Evolutionary conservation across 176 grass and related monocot genomes (phyloP), one percentile per base, ranked within the genome.

Genomic region (Eragrostis curvula): DNA sequence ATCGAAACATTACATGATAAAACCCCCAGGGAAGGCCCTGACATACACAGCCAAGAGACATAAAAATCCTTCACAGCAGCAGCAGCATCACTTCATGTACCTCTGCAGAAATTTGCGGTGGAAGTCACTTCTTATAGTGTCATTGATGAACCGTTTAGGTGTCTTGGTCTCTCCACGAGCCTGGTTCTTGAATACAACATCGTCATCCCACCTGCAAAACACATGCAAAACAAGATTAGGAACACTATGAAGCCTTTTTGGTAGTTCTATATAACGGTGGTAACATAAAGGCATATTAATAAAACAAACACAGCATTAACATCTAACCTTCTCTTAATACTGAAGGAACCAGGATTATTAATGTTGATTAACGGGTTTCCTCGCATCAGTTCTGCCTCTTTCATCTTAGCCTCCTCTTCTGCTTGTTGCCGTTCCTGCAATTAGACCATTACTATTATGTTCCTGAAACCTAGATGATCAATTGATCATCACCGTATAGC

Each of bases 61-160:
- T 20, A 67, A 44, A 18, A 9, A 8, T 21, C 30, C 44, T 27
- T 5, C 59, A 15, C 49, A 74, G 40, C 67, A 13, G 17, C 4
- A 17, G 32, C 59, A 40, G 36, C 52, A 74, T 94, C 84, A 98
- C 71, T 99, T 99, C 93, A 99, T 96, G 87, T 99, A 99, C 67
- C 92, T 92, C 47, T 99, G 91, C 89, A 99, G 73, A 74, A 98
- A 98, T 74, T 98, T 95, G 43, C 91, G 96, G 46, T 98, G 96
- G 81, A 98, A 98, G 80, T 98, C 96, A 32, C 86, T 98, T 61
- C 96, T 93, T 71, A 98, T 95, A 28, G 96, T 95, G 63, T 98
- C 96, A 12, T 95, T 98, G 70, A 98, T 93, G 84, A 98, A 98
- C 62, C 96, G 86, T 68, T 98, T 95, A 0, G 92, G 87, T 30